Evolutionary conservation across 2,329 filamentous ascomycete genomes (phyloP).

Genomic region (Biscogniauxia mediterranea): DNA sequence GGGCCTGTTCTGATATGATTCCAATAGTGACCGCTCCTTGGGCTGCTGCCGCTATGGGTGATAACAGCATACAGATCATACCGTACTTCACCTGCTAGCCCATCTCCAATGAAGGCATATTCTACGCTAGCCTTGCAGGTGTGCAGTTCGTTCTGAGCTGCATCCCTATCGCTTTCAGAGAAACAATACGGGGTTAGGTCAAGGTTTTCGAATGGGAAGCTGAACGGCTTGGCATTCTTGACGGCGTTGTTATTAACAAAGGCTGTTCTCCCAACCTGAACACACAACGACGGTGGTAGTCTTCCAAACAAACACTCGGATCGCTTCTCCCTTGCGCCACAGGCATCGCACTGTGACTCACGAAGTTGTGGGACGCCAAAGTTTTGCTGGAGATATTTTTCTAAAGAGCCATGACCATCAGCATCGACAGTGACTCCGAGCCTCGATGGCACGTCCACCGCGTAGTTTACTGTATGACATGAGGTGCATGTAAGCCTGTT

Average conservation of each 20-base stretch:
- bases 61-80: constrained; percentile 89
- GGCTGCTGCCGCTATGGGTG: constrained; percentile 66
- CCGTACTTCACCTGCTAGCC: constrained; percentile 56
- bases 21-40: constrained; percentile 77
- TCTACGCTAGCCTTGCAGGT: neutral
- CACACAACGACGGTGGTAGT: constrained; percentile 66
- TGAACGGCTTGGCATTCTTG: constrained; percentile 71
- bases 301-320: constrained; percentile 9
- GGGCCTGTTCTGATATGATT: constrained; percentile 62
- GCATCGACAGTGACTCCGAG: constrained; percentile 4
- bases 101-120: constrained; percentile 19
- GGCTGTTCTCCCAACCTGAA: constrained; percentile 52
- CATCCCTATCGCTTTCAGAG: constrained; percentile 22
- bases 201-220: constrained; percentile 75
- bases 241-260: neutral
- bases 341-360: constrained; percentile 12
- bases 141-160: neutral
- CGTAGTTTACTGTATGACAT: constrained; percentile 8
- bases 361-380: neutral
- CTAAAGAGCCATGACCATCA: constrained; percentile 3
- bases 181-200: constrained; percentile 44
- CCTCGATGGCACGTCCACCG: constrained; percentile 6
- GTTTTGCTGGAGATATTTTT: neutral
- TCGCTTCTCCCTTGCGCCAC: constrained; percentile 6
- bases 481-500: constrained; percentile 72